phyloP scores from a whole-genome alignment of 495 filamentous ascomycete species.

The Entonaema liquescens region DNA sequence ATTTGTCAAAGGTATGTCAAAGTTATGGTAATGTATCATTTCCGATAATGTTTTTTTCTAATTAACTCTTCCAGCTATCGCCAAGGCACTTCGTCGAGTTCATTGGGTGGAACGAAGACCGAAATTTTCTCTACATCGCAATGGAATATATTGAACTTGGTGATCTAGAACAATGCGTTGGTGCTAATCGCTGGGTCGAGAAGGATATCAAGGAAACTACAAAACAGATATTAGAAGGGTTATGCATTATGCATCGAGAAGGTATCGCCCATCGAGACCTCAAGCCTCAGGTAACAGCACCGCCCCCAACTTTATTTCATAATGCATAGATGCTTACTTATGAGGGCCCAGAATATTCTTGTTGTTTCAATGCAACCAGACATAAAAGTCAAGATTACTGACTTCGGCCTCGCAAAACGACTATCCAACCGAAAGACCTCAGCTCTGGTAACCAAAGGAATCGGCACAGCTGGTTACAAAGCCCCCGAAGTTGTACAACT shows the following conservation, averaged over 20 bases:
- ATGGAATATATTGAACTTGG: conserved; percentile 1
- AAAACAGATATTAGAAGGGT: background rate
- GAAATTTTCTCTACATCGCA: background rate
- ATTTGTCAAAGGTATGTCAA: background rate
- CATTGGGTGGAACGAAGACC: conserved; percentile 3
- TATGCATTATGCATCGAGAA: background rate
- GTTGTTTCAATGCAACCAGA: background rate
- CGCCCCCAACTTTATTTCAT: background rate
- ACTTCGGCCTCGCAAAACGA: conserved; percentile 2
- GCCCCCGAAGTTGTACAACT: background rate
- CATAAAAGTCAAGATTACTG: background rate
- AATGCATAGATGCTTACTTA: background rate
- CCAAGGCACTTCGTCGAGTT: conserved; percentile 2
- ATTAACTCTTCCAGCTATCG: background rate
- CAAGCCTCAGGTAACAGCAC: background rate
- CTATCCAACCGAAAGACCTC: background rate
- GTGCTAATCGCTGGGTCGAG: background rate
- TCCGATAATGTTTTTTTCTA: too few species aligned
- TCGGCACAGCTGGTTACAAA: conserved; percentile 1
- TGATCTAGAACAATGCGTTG: background rate
- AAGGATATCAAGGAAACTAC: background rate
- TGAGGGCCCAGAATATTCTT: background rate
- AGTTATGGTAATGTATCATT: too few species aligned
- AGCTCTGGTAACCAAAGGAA: background rate
- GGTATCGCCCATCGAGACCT: background rate